Evolutionary conservation across 1,139 yeast genomes (phyloP).

Genomic region (Nakaseomyces bracarensis): DNA sequence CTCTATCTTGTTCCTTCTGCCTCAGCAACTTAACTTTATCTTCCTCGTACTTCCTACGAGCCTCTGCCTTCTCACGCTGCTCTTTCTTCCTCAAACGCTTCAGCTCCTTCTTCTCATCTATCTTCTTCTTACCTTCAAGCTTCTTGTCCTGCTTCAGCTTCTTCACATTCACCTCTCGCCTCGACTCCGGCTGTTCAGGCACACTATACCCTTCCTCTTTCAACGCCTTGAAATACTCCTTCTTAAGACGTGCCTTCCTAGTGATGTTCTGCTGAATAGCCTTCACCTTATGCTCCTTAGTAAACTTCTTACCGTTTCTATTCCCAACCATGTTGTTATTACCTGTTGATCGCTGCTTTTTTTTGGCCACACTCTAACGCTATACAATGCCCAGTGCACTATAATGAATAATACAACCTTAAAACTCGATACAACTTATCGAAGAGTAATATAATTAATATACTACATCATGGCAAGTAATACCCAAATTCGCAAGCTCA

Average conservation of each 20-base stretch:
- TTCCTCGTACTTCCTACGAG: constrained; percentile 29
- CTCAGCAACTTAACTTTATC: constrained; percentile 28
- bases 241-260: constrained; percentile 77
- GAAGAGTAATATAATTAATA: too few species aligned
- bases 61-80: constrained; percentile 33
- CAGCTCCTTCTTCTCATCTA: constrained; percentile 38
- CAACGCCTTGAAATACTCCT: constrained; percentile 69
- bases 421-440: too few species aligned
- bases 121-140: constrained; percentile 20
- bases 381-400: too few species aligned
- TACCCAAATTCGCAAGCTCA: neutral
- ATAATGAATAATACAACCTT: too few species aligned
- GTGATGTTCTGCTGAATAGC: constrained; percentile 71
- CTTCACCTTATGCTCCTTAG: constrained; percentile 31
- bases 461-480: too few species aligned
- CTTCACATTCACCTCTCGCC: constrained; percentile 16
- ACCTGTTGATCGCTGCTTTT: neutral
- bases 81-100: constrained; percentile 38
- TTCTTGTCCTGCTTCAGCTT: constrained; percentile 19
- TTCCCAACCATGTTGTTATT: neutral
- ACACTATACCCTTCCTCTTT: constrained; percentile 57
- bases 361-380: too few species aligned
- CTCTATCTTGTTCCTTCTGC: constrained; percentile 34
- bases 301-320: constrained; percentile 21
- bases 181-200: constrained; percentile 34